These are phyloP conservation scores for Lachancea meyersii DNA, from an alignment of 805 yeast genomes.

Conservation along the genomic window DNA sequence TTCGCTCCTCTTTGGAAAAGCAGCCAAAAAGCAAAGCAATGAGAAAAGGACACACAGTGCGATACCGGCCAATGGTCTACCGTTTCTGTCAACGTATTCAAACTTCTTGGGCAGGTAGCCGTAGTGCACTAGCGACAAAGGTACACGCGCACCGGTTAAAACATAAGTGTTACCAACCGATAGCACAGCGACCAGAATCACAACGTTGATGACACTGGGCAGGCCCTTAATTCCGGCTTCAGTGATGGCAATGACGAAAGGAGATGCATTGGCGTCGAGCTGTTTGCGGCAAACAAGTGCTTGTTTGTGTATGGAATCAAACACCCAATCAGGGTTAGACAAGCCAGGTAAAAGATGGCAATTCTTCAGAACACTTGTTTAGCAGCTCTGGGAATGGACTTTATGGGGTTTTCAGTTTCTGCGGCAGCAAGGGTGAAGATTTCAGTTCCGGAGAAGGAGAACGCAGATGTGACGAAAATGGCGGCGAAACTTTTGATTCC, in stretches of 20 bases:
- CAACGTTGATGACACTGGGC: slow-evolving; percentile 62
- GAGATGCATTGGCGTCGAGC: slow-evolving; percentile 62
- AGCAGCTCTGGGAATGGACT: slow-evolving; percentile 40
- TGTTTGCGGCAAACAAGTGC: slow-evolving; percentile 37
- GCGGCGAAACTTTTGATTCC: slow-evolving; percentile 50
- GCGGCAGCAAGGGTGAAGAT: slow-evolving; percentile 66
- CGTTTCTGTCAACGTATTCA: slow-evolving; percentile 57
- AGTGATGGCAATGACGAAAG: slow-evolving; percentile 66
- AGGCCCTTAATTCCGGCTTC: slow-evolving; percentile 58
- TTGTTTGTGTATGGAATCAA: slow-evolving; percentile 52
- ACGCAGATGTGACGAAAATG: slow-evolving; percentile 66
- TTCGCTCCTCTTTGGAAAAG: slow-evolving; percentile 43
- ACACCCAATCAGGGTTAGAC: slow-evolving; percentile 40
- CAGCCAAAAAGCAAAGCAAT: slow-evolving; percentile 50
- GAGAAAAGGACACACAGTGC: slow-evolving; percentile 48
- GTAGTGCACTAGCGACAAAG: slow-evolving; percentile 55
- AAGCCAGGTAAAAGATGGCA: slow-evolving; percentile 40
- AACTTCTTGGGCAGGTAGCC: slow-evolving; percentile 55
- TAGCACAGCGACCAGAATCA: slow-evolving; percentile 57
- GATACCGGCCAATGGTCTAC: slow-evolving; percentile 61
- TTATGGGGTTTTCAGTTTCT: slow-evolving; percentile 34
- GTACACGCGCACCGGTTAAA: slow-evolving; percentile 60
- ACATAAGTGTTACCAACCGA: slow-evolving; percentile 73
- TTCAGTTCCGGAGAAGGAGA: slow-evolving; percentile 66
- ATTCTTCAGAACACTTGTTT: slow-evolving; percentile 55